Evolutionary conservation across 768 basidiomycete species (phyloP).

Genomic region (Nidula microcarpa): DNA sequence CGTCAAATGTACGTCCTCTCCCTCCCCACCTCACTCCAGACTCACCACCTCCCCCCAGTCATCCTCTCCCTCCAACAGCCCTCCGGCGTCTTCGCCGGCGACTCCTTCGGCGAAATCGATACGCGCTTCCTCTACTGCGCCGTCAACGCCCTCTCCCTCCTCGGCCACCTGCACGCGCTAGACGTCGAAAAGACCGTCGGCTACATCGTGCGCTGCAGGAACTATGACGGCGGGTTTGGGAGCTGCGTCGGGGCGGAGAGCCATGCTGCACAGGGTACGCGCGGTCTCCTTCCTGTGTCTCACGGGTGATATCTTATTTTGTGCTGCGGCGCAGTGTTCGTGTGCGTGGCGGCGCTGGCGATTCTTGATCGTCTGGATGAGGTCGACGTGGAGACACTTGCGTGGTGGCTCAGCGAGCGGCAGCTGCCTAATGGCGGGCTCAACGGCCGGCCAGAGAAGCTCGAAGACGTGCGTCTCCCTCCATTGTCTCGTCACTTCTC

Average conservation of each 20-base stretch:
- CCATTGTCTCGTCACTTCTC: not conserved
- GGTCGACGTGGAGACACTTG: constrained; percentile 75
- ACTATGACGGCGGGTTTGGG: constrained; percentile 97
- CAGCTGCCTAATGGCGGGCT: constrained; percentile 92
- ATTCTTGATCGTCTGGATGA: constrained; percentile 82
- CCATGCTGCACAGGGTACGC: constrained; percentile 84
- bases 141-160: constrained; percentile 76
- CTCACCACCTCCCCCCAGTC: constrained; percentile 41
- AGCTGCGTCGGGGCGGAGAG: constrained; percentile 82
- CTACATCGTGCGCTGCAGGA: constrained; percentile 77
- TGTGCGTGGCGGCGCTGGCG: constrained; percentile 83
- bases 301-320: not conserved
- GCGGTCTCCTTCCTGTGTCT: not conserved
- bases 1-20: constrained; percentile 56
- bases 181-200: constrained; percentile 63
- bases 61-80: constrained; percentile 81
- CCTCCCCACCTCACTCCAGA: not conserved
- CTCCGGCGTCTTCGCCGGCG: constrained; percentile 88
- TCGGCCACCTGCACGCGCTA: constrained; percentile 69
- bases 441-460: constrained; percentile 96
- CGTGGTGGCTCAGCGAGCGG: constrained; percentile 92
- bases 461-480: constrained; percentile 74
- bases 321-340: constrained; percentile 59
- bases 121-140: constrained; percentile 91
- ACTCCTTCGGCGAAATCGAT: constrained; percentile 87